A percentile compares a stretch with the other conserved stretches of the same genome.
Evolutionary conservation across 768 basidiomycete genomes (phyloP).

Genomic region (Auriculariales sp.): DNA sequence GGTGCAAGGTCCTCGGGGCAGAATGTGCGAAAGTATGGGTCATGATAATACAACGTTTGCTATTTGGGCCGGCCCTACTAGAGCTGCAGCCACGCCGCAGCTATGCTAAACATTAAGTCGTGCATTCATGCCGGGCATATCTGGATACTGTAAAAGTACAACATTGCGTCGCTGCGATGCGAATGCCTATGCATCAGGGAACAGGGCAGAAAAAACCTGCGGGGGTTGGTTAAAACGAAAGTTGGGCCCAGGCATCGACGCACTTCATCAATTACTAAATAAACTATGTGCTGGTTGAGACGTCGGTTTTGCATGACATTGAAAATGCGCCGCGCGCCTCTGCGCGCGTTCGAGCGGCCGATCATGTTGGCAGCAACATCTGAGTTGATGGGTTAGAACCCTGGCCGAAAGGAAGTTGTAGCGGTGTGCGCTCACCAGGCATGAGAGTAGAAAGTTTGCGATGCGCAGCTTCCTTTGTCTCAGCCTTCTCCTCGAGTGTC

Average conservation of each 20-base stretch:
- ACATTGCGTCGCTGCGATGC: background rate
- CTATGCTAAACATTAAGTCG: too few species aligned
- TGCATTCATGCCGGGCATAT: too few species aligned
- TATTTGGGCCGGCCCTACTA: too few species aligned
- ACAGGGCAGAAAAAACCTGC: conserved; percentile 45
- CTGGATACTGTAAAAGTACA: background rate
- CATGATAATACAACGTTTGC: too few species aligned
- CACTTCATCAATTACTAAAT: conserved; percentile 85
- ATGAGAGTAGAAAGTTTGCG: conserved; percentile 81
- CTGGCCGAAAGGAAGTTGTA: background rate
- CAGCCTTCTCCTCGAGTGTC: conserved; percentile 63
- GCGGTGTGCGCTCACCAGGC: conserved; percentile 43
- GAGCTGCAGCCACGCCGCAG: too few species aligned
- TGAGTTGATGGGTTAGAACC: conserved; percentile 16
- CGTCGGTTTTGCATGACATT: conserved; percentile 86
- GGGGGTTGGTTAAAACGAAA: background rate
- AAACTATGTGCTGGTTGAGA: conserved; percentile 86
- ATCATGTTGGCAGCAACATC: conserved; percentile 97
- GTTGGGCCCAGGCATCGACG: background rate
- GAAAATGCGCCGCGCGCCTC: conserved; percentile 86
- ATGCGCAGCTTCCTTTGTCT: conserved; percentile 76
- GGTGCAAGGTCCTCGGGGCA: too few species aligned
- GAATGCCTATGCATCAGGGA: conserved; percentile 21
- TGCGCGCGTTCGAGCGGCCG: conserved; percentile 86
- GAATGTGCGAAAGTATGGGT: too few species aligned